Base-by-base conservation (phyloP, 768 basidiomycete genomes). In the Boletus rufocinnamomeus region DNA sequence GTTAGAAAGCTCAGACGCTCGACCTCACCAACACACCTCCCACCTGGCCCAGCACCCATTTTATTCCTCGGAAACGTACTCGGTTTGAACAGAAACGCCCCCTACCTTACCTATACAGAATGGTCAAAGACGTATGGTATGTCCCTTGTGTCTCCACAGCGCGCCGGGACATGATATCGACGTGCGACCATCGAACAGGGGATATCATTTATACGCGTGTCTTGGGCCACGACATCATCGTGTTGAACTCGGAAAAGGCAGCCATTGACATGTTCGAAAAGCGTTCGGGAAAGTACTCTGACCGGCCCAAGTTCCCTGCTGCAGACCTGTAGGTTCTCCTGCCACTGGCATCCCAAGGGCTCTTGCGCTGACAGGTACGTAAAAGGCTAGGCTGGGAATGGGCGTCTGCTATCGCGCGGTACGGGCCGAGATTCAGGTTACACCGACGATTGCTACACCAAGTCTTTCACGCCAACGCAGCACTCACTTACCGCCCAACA, bases 181-280 rank as follows among this genome's bases (percentile, higher is more conserved):
- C 5, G 17, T n/a, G 27, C 13, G 23, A 21, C 11, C 4, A 1
- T 16, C 23, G 1, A 21, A 28, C 25, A 61, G 57, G 61, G 3
- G 61, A 55, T 14, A 53, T 66, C 19, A 43, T 64, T 11, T 38
- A 57, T 19, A 28, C 19, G 0, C 48, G 43, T 25, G 63, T 82
- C 27, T 68, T 84, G 52, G 74, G 76, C 35, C 76, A 80, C 57
- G 73, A 79, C 3, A 74, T 84, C 66, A 63, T 85, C 52, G 71
- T 84, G 48, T 65, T 86, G 49, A 84, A 80, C 69, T 77, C 76
- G 64, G 66, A 78, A 57, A 71, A 80, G 59, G 76, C 74, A 16
- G 77, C 77, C 32, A 72, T 73, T 23, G 81, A 82, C 45, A 68
- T 85, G 34, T 68, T 85, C 34, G 84, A 85, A 38, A 81, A 76